Conservation (phyloP, 768 basidiomycete species). For the Mycena sanguinolenta region DNA sequence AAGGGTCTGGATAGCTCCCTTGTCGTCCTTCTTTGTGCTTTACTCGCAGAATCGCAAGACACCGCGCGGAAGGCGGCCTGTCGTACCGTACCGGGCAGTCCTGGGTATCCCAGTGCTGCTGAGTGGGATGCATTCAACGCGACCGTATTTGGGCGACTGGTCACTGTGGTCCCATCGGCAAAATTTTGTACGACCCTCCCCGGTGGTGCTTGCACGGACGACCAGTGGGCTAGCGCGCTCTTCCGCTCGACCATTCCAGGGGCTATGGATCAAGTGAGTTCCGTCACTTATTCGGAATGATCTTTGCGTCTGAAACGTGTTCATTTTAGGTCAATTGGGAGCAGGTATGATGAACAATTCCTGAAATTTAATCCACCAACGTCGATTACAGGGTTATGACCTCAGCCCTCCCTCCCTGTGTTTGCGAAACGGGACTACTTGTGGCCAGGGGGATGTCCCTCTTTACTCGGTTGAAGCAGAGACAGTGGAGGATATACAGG, state of each 20-base stretch:
- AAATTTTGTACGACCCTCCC: slow-evolving; percentile 18
- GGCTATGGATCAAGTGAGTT: slow-evolving; percentile 22
- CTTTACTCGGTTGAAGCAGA: slow-evolving; percentile 46
- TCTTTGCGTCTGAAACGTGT: not conserved
- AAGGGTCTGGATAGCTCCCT: too few species aligned
- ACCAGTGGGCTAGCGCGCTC: slow-evolving; percentile 22
- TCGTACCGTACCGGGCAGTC: slow-evolving; percentile 9
- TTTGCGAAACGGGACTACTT: slow-evolving; percentile 38
- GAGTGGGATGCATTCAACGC: slow-evolving; percentile 15
- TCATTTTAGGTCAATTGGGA: not conserved
- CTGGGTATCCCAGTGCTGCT: slow-evolving; percentile 6
- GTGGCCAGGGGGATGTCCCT: slow-evolving; percentile 49
- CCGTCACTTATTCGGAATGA: not conserved
- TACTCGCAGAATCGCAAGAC: too few species aligned
- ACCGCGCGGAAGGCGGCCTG: too few species aligned
- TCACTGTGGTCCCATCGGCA: slow-evolving; percentile 7
- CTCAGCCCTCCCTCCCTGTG: slow-evolving; percentile 44
- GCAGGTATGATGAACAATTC: too few species aligned
- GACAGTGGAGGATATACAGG: slow-evolving; percentile 46
- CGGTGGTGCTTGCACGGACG: slow-evolving; percentile 26
- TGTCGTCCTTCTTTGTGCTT: too few species aligned
- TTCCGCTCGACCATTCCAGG: slow-evolving; percentile 28
- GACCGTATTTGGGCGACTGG: slow-evolving; percentile 15
- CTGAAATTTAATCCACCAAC: not conserved
- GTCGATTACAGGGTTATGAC: slow-evolving; percentile 35